Base-by-base conservation (phyloP, 805 yeast species). In the Sugiyamaella americana region DNA sequence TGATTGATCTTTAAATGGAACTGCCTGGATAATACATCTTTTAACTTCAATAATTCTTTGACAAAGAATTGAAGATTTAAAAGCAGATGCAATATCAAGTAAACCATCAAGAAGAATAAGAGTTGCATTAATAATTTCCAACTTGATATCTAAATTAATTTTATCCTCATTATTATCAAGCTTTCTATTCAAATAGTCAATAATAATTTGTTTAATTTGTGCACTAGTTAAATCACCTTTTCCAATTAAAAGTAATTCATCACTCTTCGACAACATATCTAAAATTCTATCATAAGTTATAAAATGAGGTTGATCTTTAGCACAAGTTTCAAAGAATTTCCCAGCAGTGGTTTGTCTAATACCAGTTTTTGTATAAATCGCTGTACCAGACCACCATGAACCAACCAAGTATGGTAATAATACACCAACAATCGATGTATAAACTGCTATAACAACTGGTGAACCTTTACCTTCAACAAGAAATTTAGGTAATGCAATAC, bases 401-500 rank as follows among this genome's bases (percentile, higher is more conserved):
- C 87, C 84, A 24, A 94, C 98, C 40, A 84, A 65, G 45, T 71
- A 70, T 2, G 98, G 98, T 47, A 93, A 73, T 3, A 86, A 70
- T 3, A 84, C 71, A 18, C 94, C 96, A 56, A 93, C 80, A 38
- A 87, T 64, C 5, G 76, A 53, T 43, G 87, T 78, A 64, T 93
- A 93, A 2, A 76, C 63, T 13, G 82, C 74, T 22, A 84, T 67
- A 50, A 87, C 69, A 19, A 83, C 57, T 2, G 82, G 76, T 3
- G 94, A 81, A 19, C 81, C 80, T 48, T 80, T 74, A 37, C 94
- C 88, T 53, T 87, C 96, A 24, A 94, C 85, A 51, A 93, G 73
- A 67, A 86, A 87, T 62, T 84, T 81, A 26, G 99, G 99, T 54
- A 93, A 69, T 0, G 98, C 99, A 64, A 93, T 88, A 51, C 98